Percentiles rank a stretch among this genome's conserved stretches.
Conservation (phyloP, 2,329 filamentous ascomycete genomes). For the Epichloe typhina region DNA sequence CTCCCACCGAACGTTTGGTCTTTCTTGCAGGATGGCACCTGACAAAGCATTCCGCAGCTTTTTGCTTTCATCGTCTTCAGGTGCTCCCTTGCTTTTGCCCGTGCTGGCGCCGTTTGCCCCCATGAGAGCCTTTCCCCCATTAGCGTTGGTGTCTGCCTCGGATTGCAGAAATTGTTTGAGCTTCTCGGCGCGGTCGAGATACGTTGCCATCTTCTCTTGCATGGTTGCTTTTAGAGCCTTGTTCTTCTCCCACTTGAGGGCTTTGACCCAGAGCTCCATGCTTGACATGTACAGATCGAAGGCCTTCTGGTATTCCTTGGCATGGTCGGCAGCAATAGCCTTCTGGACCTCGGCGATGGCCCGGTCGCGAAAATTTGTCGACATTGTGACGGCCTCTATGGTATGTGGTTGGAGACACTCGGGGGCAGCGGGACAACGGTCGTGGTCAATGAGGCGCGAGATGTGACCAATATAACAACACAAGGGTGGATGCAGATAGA, state of each 20-base stretch:
- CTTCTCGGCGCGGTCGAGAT: constrained; percentile 98
- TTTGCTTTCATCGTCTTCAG: constrained; percentile 82
- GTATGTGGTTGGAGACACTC: background rate
- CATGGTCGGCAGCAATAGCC: constrained; percentile 91
- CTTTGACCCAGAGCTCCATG: constrained; percentile 96
- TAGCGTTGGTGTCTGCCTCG: constrained; percentile 60
- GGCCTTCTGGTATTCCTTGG: constrained; percentile 91
- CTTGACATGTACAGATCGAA: constrained; percentile 94
- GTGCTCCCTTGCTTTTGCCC: constrained; percentile 47
- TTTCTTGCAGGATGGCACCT: constrained; percentile 86
- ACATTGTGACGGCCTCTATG: constrained; percentile 46
- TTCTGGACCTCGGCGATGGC: constrained; percentile 96
- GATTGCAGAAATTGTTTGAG: constrained; percentile 81
- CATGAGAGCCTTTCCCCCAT: constrained; percentile 47
- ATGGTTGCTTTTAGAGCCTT: constrained; percentile 95
- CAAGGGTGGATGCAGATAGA: background rate
- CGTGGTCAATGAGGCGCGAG: background rate
- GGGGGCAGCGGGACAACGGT: background rate
- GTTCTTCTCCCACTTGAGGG: constrained; percentile 99
- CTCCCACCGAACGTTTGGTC: constrained; percentile 95
- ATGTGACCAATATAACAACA: background rate
- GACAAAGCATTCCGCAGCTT: constrained; percentile 84
- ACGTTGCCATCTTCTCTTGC: constrained; percentile 83
- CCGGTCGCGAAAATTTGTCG: constrained; percentile 90
- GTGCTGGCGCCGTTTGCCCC: constrained; percentile 58